These are phyloP conservation scores for Penicillium malachiteum DNA, from an alignment of 495 filamentous ascomycete species.

Conservation along the genomic window DNA sequence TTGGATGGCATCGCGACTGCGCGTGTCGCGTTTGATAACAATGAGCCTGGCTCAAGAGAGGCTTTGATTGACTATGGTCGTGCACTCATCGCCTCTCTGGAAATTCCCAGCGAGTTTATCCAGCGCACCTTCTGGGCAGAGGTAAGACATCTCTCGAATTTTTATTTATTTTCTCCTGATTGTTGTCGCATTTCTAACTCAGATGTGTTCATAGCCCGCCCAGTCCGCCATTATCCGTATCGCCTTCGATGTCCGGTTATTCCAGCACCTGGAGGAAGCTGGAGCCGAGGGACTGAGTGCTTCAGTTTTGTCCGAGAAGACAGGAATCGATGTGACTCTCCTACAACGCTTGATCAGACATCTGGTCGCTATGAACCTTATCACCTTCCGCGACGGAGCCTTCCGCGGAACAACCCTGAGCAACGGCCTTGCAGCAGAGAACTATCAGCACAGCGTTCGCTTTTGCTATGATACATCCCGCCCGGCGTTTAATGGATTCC, in stretches of 20 bases:
- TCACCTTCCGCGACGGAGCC: slow-evolving; percentile 18
- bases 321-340: slow-evolving; percentile 24
- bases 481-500: slow-evolving; percentile 30
- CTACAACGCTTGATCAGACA: slow-evolving; percentile 27
- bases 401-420: slow-evolving; percentile 20
- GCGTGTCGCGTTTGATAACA: slow-evolving; percentile 25
- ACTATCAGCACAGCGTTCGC: slow-evolving; percentile 25
- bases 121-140: slow-evolving; percentile 45
- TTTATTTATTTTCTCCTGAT: too few species aligned
- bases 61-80: slow-evolving; percentile 33
- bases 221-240: slow-evolving; percentile 35
- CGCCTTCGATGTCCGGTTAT: slow-evolving; percentile 34
- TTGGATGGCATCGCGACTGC: slow-evolving; percentile 10
- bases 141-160: slow-evolving; percentile 15
- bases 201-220: slow-evolving; percentile 27
- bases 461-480: slow-evolving; percentile 27
- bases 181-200: neutral
- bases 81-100: slow-evolving; percentile 28
- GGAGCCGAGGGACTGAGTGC: slow-evolving; percentile 22
- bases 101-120: slow-evolving; percentile 38
- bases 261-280: slow-evolving; percentile 32
- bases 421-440: slow-evolving; percentile 25
- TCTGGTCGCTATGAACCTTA: slow-evolving; percentile 25
- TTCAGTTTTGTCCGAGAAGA: slow-evolving; percentile 23
- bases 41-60: slow-evolving; percentile 34